Evolutionary conservation across 2,329 filamentous ascomycete species (phyloP).

Genomic region (Fusarium praegraminearum): DNA sequence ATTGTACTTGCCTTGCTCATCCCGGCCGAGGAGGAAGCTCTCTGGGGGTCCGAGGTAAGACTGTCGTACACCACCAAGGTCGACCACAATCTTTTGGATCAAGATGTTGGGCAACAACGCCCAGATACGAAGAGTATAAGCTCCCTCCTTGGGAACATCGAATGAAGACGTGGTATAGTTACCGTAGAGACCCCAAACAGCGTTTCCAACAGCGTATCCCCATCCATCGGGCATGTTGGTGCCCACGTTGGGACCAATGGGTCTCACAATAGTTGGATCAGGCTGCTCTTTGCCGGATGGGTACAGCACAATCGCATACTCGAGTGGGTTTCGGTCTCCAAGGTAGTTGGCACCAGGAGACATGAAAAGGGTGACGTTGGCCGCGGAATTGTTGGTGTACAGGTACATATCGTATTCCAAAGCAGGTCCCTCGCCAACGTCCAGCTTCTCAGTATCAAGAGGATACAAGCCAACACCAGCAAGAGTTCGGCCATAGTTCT

Average conservation of each 20-base stretch:
- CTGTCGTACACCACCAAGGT: constrained; percentile 65
- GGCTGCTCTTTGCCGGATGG: constrained; percentile 49
- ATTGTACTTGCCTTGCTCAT: constrained; percentile 24
- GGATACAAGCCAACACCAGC: constrained; percentile 70
- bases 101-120: constrained; percentile 64
- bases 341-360: constrained; percentile 67
- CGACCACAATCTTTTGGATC: constrained; percentile 67
- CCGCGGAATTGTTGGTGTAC: constrained; percentile 63
- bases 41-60: constrained; percentile 70
- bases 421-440: constrained; percentile 62
- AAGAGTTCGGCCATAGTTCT: constrained; percentile 67
- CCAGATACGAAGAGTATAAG: constrained; percentile 65
- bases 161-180: constrained; percentile 62
- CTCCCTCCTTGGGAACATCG: constrained; percentile 55
- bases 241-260: constrained; percentile 30
- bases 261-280: constrained; percentile 15
- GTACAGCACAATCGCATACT: constrained; percentile 64
- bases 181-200: constrained; percentile 59
- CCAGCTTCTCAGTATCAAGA: constrained; percentile 62
- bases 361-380: constrained; percentile 62
- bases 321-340: constrained; percentile 61
- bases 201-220: constrained; percentile 55
- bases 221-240: constrained; percentile 34
- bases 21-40: constrained; percentile 57
- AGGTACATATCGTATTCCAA: constrained; percentile 73